phyloP scores from a whole-genome alignment of 2,329 filamentous ascomycete species.

The Trichoderma asperellum region DNA sequence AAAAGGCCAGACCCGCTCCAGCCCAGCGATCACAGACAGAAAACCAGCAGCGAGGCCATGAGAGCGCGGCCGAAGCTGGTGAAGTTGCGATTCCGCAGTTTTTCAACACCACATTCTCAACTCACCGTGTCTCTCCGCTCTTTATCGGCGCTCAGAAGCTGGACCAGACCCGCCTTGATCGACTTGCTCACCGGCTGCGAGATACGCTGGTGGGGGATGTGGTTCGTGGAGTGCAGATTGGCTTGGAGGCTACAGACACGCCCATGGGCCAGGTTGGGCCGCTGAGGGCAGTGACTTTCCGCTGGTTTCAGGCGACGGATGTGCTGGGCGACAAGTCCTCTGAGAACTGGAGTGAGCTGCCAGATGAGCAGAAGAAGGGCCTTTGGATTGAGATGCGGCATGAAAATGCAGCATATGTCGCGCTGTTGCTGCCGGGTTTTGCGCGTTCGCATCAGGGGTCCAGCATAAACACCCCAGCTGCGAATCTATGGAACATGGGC shows the following conservation, averaged over 20 bases:
- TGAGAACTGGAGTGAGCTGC: slow-evolving; percentile 28
- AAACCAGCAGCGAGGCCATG: background rate
- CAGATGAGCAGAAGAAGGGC: slow-evolving; percentile 37
- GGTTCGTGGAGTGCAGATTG: slow-evolving; percentile 62
- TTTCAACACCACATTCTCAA: slow-evolving; percentile 63
- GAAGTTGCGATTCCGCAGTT: slow-evolving; percentile 47
- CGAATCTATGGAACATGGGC: slow-evolving; percentile 33
- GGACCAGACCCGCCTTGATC: slow-evolving; percentile 44
- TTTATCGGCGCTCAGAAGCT: slow-evolving; percentile 51
- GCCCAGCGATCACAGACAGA: slow-evolving; percentile 1
- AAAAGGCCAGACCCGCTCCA: background rate
- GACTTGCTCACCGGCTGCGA: slow-evolving; percentile 54
- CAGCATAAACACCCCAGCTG: slow-evolving; percentile 1
- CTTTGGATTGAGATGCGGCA: slow-evolving; percentile 56
- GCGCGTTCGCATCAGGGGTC: slow-evolving; percentile 20
- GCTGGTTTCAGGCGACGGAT: slow-evolving; percentile 48
- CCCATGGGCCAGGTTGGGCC: slow-evolving; percentile 46
- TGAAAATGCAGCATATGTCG: slow-evolving; percentile 56
- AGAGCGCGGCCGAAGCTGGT: slow-evolving; percentile 30
- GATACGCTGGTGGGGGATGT: slow-evolving; percentile 62
- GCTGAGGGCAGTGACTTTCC: slow-evolving; percentile 53
- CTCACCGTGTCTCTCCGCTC: slow-evolving; percentile 59
- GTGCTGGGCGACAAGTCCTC: slow-evolving; percentile 40
- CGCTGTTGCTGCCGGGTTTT: slow-evolving; percentile 53
- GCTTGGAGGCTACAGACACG: slow-evolving; percentile 49